Percentiles rank a stretch among this genome's conserved stretches.
These are phyloP conservation scores for Aschersonia sp. DNA, from an alignment of 2,329 filamentous ascomycete species.

Conservation along the genomic window DNA sequence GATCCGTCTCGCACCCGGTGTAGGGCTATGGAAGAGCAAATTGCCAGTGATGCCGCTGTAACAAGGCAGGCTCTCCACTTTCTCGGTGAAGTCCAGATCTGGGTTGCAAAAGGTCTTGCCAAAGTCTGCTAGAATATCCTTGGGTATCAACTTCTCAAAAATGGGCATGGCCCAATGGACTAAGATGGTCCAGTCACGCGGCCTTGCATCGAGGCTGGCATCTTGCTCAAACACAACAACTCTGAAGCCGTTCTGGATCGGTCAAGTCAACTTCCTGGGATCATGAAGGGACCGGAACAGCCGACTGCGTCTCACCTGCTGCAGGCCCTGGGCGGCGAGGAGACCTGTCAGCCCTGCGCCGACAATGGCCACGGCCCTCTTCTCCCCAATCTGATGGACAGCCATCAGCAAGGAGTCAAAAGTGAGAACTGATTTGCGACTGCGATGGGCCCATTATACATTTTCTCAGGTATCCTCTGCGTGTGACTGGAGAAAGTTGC, in stretches of 20 bases:
- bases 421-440: not conserved
- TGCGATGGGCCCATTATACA: not conserved
- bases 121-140: slow-evolving; percentile 14
- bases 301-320: slow-evolving; percentile 12
- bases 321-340: slow-evolving; percentile 20
- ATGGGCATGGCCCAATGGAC: slow-evolving; percentile 24
- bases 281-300: not conserved
- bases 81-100: slow-evolving; percentile 14
- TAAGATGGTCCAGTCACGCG: slow-evolving; percentile 24
- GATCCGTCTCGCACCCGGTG: slow-evolving; percentile 18
- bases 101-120: slow-evolving; percentile 19
- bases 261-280: not conserved
- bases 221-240: slow-evolving; percentile 19
- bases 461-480: not conserved
- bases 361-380: slow-evolving; percentile 17
- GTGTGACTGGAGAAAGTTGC: not conserved
- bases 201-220: slow-evolving; percentile 11
- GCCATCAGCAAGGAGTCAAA: not conserved
- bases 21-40: slow-evolving; percentile 17
- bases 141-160: slow-evolving; percentile 18
- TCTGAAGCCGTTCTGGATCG: slow-evolving; percentile 14
- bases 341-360: slow-evolving; percentile 23
- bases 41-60: slow-evolving; percentile 21
- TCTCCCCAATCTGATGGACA: not conserved
- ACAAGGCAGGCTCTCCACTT: slow-evolving; percentile 15